These are phyloP conservation scores for Fragilariopsis cylindrus DNA, from an alignment of 108 stramenopile genomes.

Conservation along the genomic window DNA sequence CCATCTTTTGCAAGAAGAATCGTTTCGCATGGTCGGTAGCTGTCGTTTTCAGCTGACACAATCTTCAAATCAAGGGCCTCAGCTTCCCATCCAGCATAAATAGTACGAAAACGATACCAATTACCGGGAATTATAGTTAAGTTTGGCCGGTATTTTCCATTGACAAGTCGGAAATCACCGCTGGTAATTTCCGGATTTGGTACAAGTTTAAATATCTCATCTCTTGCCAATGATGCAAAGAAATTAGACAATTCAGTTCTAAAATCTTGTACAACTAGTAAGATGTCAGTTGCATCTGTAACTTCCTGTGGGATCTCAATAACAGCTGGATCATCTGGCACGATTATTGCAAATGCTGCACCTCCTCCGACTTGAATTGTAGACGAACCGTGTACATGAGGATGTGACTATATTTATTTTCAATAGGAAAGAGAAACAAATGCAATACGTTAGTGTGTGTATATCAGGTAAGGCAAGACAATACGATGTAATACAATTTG, in stretches of 20 bases:
- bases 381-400: constrained; percentile 22
- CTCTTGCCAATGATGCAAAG: too few relatives aligned
- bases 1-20: constrained; percentile 22
- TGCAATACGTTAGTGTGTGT: too few relatives aligned
- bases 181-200: too few relatives aligned
- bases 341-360: constrained; percentile 15
- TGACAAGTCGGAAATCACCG: too few relatives aligned
- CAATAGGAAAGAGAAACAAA: too few relatives aligned
- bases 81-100: background rate
- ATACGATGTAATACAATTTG: too few relatives aligned
- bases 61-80: too few relatives aligned
- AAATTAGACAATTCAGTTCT: too few relatives aligned
- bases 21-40: constrained; percentile 13
- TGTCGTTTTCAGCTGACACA: background rate
- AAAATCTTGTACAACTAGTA: constrained; percentile 12
- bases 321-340: constrained; percentile 9
- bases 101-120: constrained; percentile 8
- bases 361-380: constrained; percentile 15
- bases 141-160: background rate
- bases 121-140: background rate
- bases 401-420: background rate
- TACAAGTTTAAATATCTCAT: too few relatives aligned
- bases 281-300: constrained; percentile 2
- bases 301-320: background rate
- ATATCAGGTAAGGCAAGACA: too few relatives aligned